Percentiles rank a stretch among this genome's conserved stretches.
Conservation (phyloP, 2,329 filamentous ascomycete genomes). For the Scorias spongiosa region DNA sequence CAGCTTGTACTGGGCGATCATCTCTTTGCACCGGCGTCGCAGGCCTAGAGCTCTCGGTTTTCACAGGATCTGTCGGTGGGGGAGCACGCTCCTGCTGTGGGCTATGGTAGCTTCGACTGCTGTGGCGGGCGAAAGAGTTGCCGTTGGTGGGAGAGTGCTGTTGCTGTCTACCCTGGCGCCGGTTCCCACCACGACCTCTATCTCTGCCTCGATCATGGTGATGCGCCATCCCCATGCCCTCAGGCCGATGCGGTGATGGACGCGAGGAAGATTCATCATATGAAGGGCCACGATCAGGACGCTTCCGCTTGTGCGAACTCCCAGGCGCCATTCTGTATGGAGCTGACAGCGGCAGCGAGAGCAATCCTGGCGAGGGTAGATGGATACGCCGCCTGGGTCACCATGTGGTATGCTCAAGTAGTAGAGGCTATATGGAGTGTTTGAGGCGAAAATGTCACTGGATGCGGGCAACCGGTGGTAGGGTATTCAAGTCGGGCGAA, state of each 20-base stretch:
- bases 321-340: conserved; percentile 14
- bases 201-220: conserved; percentile 23
- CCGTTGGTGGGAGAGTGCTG: neutral
- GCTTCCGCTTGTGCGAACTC: conserved; percentile 38
- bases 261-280: conserved; percentile 27
- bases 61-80: neutral
- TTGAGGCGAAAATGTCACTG: too few species aligned
- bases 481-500: too few species aligned
- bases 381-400: too few species aligned
- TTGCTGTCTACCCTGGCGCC: neutral
- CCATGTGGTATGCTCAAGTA: too few species aligned
- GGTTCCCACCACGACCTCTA: neutral
- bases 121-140: too few species aligned
- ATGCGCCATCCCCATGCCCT: conserved; percentile 37
- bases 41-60: neutral
- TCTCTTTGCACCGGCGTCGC: neutral
- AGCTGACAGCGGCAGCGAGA: neutral
- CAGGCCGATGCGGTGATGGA: conserved; percentile 37
- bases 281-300: conserved; percentile 30
- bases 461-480: too few species aligned
- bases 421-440: too few species aligned
- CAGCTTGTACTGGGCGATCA: conserved; percentile 2
- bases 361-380: too few species aligned
- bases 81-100: neutral
- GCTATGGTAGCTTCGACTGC: neutral